These are phyloP conservation scores for Cercospora sojina DNA, from an alignment of 2,329 filamentous ascomycete genomes.

Conservation along the genomic window DNA sequence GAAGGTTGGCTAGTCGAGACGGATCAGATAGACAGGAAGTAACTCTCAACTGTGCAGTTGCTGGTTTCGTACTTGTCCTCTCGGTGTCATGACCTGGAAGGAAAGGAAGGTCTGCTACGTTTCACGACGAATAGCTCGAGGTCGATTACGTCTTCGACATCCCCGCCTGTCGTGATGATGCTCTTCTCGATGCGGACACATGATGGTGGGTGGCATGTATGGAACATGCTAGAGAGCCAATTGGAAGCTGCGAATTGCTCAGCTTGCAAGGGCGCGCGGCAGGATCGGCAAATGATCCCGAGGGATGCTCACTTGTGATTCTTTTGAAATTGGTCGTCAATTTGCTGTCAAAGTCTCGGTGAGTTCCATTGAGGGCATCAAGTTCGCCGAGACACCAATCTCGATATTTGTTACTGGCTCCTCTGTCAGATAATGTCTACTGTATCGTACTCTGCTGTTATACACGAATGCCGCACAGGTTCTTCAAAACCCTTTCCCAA, in stretches of 20 bases:
- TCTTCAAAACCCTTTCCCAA: slow-evolving; percentile 51
- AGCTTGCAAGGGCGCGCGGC: slow-evolving; percentile 4
- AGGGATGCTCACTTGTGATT: neutral
- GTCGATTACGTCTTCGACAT: slow-evolving; percentile 18
- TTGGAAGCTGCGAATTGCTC: slow-evolving; percentile 10
- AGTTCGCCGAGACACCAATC: neutral
- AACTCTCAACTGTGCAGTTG: neutral
- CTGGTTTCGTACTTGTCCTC: neutral
- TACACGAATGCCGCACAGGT: neutral
- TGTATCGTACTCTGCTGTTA: neutral
- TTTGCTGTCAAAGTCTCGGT: neutral
- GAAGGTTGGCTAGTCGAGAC: neutral
- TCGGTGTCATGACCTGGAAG: neutral
- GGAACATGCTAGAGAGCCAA: slow-evolving; percentile 5
- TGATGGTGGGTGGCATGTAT: slow-evolving; percentile 5
- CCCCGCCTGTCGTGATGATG: slow-evolving; percentile 11
- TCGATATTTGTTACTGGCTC: neutral
- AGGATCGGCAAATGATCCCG: slow-evolving; percentile 10
- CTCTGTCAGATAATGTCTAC: neutral
- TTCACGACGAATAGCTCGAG: neutral
- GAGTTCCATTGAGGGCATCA: neutral
- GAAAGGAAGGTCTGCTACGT: slow-evolving; percentile 6
- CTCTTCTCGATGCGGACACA: slow-evolving; percentile 5
- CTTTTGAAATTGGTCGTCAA: neutral
- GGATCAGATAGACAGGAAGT: slow-evolving; percentile 5